phyloP scores from a whole-genome alignment of 441 rosid genomes.

The Eruca vesicaria region DNA sequence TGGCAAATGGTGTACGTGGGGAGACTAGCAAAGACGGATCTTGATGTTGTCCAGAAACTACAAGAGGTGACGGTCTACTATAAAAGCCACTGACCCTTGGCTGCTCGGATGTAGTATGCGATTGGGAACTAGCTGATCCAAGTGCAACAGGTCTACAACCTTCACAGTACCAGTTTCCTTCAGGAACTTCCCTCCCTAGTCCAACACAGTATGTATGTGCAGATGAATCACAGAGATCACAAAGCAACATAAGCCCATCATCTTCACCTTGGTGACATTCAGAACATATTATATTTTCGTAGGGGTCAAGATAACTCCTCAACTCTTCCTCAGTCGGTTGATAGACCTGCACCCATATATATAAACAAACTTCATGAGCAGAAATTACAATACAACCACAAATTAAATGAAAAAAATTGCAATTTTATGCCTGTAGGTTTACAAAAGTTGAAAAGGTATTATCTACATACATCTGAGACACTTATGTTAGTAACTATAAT shows the following conservation, averaged over 20 bases:
- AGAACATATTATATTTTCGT: conserved; percentile 85
- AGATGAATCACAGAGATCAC: conserved; percentile 97
- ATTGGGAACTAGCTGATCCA: conserved; percentile 69
- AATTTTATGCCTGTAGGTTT: conserved; percentile 1
- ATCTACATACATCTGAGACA: no score
- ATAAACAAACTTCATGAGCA: conserved; percentile 8
- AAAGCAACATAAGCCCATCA: conserved; percentile 94
- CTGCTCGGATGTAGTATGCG: conserved; percentile 49
- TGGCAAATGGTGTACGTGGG: conserved; percentile 49
- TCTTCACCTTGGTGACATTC: conserved; percentile 97
- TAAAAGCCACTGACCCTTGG: conserved; percentile 52
- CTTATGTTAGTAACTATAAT: no score
- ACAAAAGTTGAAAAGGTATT: conserved; percentile 12
- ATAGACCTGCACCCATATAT: conserved; percentile 62
- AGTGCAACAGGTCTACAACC: conserved; percentile 87
- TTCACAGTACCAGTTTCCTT: conserved; percentile 98
- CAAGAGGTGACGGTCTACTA: conserved; percentile 47
- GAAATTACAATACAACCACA: background rate
- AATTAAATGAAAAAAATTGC: background rate
- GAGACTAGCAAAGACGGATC: conserved; percentile 50
- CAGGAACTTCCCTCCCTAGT: conserved; percentile 92
- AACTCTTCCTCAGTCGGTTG: conserved; percentile 98
- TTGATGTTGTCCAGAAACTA: conserved; percentile 48
- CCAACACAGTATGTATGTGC: conserved; percentile 98
- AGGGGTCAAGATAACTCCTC: conserved; percentile 90